Evolutionary conservation across 2,329 filamentous ascomycete species (phyloP).

Genomic region (Scytalidium sp.): DNA sequence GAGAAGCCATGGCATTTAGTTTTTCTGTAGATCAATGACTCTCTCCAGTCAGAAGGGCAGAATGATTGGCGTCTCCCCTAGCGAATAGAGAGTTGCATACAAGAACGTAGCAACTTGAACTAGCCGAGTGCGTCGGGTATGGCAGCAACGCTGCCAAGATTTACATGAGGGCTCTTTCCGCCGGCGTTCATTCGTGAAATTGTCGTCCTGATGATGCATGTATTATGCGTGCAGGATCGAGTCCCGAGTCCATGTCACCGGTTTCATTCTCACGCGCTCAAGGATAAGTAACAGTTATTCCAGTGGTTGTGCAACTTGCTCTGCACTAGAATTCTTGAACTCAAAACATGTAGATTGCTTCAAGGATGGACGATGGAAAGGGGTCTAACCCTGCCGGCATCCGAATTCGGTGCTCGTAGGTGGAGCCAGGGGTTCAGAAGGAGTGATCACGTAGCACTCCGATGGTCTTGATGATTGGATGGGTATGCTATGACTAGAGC

Average conservation of each 20-base stretch:
- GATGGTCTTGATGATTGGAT: not conserved
- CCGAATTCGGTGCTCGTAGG: not conserved
- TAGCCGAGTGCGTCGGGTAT: not conserved
- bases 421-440: not conserved
- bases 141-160: not conserved
- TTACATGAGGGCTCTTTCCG: not conserved
- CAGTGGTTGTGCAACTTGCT: not conserved
- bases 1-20: too few species aligned
- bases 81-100: not conserved
- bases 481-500: not conserved
- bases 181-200: not conserved
- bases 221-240: not conserved
- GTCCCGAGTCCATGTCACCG: conserved; percentile 33
- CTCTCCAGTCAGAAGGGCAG: not conserved
- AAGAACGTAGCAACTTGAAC: not conserved
- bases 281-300: conserved; percentile 5
- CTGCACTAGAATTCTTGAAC: not conserved
- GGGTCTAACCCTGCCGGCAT: not conserved
- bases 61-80: not conserved
- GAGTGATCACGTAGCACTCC: not conserved
- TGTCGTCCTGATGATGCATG: not conserved
- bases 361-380: not conserved
- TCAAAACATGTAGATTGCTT: not conserved
- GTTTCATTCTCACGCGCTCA: conserved; percentile 18
- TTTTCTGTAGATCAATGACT: not conserved